Percentiles rank a stretch among this genome's conserved stretches.
These are phyloP conservation scores for Neofusicoccum umdonicola DNA, from an alignment of 2,329 filamentous ascomycete genomes.

Conservation along the genomic window DNA sequence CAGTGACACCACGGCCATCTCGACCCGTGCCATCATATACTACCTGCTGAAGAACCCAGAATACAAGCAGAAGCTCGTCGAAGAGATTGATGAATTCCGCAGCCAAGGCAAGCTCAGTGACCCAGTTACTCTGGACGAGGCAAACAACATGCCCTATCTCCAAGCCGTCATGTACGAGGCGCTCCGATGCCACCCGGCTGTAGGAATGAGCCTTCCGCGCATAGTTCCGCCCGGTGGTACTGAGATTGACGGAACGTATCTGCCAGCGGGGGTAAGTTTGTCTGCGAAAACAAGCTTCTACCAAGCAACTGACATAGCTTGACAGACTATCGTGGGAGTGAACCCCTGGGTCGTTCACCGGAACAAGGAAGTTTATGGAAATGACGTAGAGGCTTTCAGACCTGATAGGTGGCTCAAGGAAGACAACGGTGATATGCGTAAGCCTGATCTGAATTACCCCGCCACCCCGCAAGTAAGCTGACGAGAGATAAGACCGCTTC, in stretches of 20 bases:
- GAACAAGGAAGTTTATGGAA: conserved; percentile 40
- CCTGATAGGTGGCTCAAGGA: conserved; percentile 48
- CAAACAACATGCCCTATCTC: conserved; percentile 39
- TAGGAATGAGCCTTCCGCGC: conserved; percentile 40
- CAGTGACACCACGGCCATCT: conserved; percentile 45
- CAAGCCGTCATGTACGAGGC: conserved; percentile 46
- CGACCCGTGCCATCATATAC: conserved; percentile 27
- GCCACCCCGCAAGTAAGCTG: not conserved
- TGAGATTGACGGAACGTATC: conserved; percentile 30
- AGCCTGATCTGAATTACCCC: not conserved
- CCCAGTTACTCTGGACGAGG: conserved; percentile 22
- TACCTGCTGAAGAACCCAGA: conserved; percentile 24
- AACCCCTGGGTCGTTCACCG: conserved; percentile 47
- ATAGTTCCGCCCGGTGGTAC: conserved; percentile 38
- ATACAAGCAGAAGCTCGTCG: conserved; percentile 23
- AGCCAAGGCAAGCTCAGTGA: conserved; percentile 19
- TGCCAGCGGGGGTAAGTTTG: conserved; percentile 5
- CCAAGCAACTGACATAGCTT: not conserved
- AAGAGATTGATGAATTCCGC: conserved; percentile 23
- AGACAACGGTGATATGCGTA: conserved; percentile 29
- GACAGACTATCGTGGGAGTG: conserved; percentile 34
- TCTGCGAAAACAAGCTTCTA: not conserved
- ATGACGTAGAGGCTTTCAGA: conserved; percentile 40
- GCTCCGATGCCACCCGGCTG: conserved; percentile 42
- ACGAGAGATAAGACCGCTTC: conserved; percentile 23